Evolutionary conservation across 1,284 basidiomycete genomes (phyloP), one percentile per base, ranked within the genome.

Genomic region (Xerocomus amazonicus): DNA sequence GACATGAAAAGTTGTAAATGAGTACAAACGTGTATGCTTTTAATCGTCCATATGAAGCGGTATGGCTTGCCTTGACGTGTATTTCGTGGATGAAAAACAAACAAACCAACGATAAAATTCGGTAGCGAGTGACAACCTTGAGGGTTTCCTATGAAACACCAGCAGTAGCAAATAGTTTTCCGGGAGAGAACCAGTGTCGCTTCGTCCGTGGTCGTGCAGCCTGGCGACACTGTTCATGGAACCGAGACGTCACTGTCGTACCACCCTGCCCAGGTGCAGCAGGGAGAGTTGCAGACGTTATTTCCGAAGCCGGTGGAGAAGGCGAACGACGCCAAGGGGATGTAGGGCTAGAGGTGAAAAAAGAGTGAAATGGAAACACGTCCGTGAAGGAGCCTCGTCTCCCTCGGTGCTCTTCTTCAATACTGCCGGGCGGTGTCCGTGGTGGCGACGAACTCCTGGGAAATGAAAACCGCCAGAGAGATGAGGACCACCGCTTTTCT

Each of bases 181-280:
- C 72, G 23, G 79, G 75, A 53, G 78, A 78, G 62, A 82, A 79
- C 80, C 80, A 83, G 60, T 74, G 71, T 39, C 79, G 74, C 60
- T 76, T 73, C 43, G 77, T 72, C 52, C 78, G 76, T 64, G 75
- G 65, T 45, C 75, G 69, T 53, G 69, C 62, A 47, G 71, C 67
- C 56, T 66, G 70, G 36, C 71, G 68, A 59, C 69, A 71, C 33
- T 64, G 66, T 38, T 66, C 61, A 54, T 63, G 59, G 27, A 53
- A 26, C 34, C 62, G 53, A 10, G 45, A 9, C 34, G 50, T 56
- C 44, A 43, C 45, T 13, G 47, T 34, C 33, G 37, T 3, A 29
- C 48, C 49, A 1, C 42, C 35, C 45, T 44, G 59, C n/a, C 51
- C 33, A 13, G 51, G 36, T 12, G 40, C 31, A 31, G 43, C 41